Base-by-base conservation (phyloP, 2,329 filamentous ascomycete genomes). In the Exophiala dermatitidis region DNA sequence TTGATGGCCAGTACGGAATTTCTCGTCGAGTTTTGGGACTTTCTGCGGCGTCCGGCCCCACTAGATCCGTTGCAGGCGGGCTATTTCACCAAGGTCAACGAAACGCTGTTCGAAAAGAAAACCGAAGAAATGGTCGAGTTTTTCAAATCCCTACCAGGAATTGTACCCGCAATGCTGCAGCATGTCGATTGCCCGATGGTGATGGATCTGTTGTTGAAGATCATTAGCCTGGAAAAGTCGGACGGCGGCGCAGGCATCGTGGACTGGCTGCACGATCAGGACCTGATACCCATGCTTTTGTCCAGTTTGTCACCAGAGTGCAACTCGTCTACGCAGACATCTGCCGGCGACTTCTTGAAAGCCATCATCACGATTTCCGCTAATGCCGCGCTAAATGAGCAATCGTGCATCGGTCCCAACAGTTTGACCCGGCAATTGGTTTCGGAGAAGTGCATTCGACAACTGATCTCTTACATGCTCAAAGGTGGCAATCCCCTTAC, bases 21-120 rank as follows among this genome's bases (percentile, higher is more conserved):
- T 57, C 73, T 98, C 62, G 82, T 83, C 64, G 81, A 85, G 61
- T 97, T 98, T 70, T 98, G 93, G 93, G 77, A 82, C 45, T 98
- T 96, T 69, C 72, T 98, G 63, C 86, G 86, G 67, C 81, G 84
- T 51, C 81, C 88, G n/a, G 80, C 88, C 7, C 88, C 91, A 2
- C 79, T 98, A 51, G 91, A 97, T 68, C 87, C 91, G 36, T 79
- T 96, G 4, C 91, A 97, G 71, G 91, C 93, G 12, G 90, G 90
- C 66, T 98, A 98, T 69, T 98, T 98, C 68, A 96, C 91, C 51
- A 98, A 97, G 68, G 90, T 98, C 66, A 97, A 97, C 70, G 93
- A 98, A 73, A 87, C 89, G n/a, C 74, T 98, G 19, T 85, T 98
- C 52, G 93, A 97, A 69, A 94, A 93, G 73, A 97, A 97, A 78